Evolutionary conservation across 768 basidiomycete species (phyloP).

Genomic region (Exsudoporus frostii): DNA sequence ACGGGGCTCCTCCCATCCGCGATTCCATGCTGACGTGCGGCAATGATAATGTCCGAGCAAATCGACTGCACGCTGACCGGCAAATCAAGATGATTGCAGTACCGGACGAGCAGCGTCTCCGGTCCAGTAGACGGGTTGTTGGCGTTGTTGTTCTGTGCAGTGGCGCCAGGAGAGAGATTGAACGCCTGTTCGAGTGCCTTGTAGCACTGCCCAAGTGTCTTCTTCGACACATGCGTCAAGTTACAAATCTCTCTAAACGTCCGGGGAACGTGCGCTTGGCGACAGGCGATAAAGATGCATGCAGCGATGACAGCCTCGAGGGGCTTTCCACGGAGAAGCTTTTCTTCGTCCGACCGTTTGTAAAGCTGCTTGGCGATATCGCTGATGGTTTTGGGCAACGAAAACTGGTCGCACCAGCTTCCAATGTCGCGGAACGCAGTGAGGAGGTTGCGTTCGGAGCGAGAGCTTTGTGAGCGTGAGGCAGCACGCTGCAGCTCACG

Average conservation of each 20-base stretch:
- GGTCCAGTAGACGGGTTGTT: slow-evolving; percentile 59
- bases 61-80: slow-evolving; percentile 80
- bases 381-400: slow-evolving; percentile 88
- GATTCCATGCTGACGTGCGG: slow-evolving; percentile 78
- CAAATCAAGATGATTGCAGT: slow-evolving; percentile 89
- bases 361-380: slow-evolving; percentile 97
- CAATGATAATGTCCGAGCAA: slow-evolving; percentile 77
- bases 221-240: slow-evolving; percentile 91
- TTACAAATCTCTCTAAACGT: slow-evolving; percentile 97
- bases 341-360: slow-evolving; percentile 96
- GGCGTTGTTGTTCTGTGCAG: slow-evolving; percentile 43
- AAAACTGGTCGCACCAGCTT: slow-evolving; percentile 94
- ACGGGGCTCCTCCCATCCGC: slow-evolving; percentile 94
- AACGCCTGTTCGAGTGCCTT: slow-evolving; percentile 86
- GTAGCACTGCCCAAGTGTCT: slow-evolving; percentile 91
- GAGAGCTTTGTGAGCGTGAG: slow-evolving; percentile 71
- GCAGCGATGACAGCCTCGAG: slow-evolving; percentile 93
- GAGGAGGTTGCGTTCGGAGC: slow-evolving; percentile 81
- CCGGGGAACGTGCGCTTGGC: slow-evolving; percentile 91
- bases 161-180: slow-evolving; percentile 80
- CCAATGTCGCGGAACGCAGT: slow-evolving; percentile 89
- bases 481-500: slow-evolving; percentile 92
- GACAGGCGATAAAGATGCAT: slow-evolving; percentile 96
- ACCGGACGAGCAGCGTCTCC: slow-evolving; percentile 86
- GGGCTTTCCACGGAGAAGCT: slow-evolving; percentile 86